phyloP scores from a whole-genome alignment of 2,329 filamentous ascomycete species.

The Fusarium buxicola region DNA sequence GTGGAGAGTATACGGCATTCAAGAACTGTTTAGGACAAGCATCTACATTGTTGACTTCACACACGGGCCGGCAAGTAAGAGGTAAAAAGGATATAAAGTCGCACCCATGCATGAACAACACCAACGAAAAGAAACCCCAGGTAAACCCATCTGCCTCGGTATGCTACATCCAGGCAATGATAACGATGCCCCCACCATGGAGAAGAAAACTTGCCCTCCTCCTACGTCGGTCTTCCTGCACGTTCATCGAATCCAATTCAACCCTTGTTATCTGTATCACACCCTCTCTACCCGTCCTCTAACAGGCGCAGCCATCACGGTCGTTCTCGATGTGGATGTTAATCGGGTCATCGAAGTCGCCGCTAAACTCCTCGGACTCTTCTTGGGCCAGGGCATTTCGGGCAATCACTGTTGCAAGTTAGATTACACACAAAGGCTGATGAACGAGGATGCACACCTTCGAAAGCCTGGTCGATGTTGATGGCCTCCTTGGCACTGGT shows the following conservation, averaged over 20 bases:
- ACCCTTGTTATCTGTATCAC: constrained; percentile 7
- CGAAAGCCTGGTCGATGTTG: constrained; percentile 88
- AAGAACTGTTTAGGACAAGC: background rate
- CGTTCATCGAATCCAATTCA: constrained; percentile 22
- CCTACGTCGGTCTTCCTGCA: constrained; percentile 8
- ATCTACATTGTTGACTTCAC: constrained; percentile 2
- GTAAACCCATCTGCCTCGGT: constrained; percentile 33
- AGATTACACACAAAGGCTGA: background rate
- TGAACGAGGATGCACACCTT: constrained; percentile 61
- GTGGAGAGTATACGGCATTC: background rate
- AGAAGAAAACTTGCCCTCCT: constrained; percentile 26
- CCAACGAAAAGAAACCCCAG: constrained; percentile 27
- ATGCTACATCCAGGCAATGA: constrained; percentile 46
- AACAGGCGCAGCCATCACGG: constrained; percentile 93
- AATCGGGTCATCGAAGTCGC: constrained; percentile 97
- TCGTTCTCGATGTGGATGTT: constrained; percentile 97
- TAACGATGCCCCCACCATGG: constrained; percentile 33
- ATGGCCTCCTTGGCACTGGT: constrained; percentile 98
- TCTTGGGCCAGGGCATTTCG: constrained; percentile 95
- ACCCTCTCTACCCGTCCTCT: constrained; percentile 48
- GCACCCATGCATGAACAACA: constrained; percentile 45
- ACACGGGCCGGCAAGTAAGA: background rate
- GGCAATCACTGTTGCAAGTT: constrained; percentile 79
- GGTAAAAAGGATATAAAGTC: constrained; percentile 29
- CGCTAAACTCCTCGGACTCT: constrained; percentile 97